phyloP scores from a whole-genome alignment of 1,284 basidiomycete species.

The Hemileia vastatrix region DNA sequence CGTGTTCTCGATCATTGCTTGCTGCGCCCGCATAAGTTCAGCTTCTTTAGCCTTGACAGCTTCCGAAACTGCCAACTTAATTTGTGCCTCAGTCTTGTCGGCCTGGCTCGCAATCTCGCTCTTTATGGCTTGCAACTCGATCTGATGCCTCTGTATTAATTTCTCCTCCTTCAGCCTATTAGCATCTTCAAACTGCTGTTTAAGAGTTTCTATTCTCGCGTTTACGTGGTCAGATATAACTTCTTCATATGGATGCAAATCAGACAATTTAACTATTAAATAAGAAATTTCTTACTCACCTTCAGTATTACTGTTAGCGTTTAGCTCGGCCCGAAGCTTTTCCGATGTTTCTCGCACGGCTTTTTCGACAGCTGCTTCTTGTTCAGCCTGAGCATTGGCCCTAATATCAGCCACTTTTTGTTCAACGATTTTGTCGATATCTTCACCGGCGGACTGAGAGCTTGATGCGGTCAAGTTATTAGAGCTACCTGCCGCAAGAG shows the following conservation, averaged over 20 bases:
- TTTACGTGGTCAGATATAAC: no score
- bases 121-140: not conserved
- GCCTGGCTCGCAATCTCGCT: no score
- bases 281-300: no score
- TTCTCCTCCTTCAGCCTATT: no score
- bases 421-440: not conserved
- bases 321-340: not conserved
- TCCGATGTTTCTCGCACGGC: not conserved
- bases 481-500: slow-evolving; percentile 9
- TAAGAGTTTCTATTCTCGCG: no score
- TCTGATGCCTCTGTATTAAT: not conserved
- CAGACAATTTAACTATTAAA: no score
- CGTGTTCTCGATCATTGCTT: not conserved
- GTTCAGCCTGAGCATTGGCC: slow-evolving; percentile 8
- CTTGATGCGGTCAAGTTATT: not conserved
- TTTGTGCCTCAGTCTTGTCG: no score
- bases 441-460: not conserved
- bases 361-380: not conserved
- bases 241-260: no score
- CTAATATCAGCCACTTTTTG: slow-evolving; percentile 4
- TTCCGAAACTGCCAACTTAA: slow-evolving; percentile 10
- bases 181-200: no score
- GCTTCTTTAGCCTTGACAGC: slow-evolving; percentile 9
- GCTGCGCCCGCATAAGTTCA: slow-evolving; percentile 4
- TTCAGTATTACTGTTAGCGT: no score